Percentiles rank a stretch among this genome's conserved stretches.
Evolutionary conservation across 1,284 basidiomycete genomes (phyloP).

Genomic region (Cutaneotrichosporon mucoides): DNA sequence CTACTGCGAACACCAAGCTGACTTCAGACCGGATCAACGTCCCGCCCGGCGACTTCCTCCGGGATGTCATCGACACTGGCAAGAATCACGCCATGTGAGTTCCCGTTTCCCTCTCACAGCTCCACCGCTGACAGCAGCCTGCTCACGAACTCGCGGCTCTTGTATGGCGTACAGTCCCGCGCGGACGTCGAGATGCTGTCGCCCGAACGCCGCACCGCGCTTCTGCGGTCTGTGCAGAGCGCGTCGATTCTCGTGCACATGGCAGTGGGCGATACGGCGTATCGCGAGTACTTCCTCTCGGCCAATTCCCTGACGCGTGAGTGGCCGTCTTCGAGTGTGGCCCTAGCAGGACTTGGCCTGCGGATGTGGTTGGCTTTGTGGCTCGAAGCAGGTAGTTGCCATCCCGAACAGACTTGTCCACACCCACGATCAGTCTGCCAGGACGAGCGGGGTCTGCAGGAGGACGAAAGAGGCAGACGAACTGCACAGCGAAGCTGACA

Average conservation of each 20-base stretch:
- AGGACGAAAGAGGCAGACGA: too few relatives aligned
- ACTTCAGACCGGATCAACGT: slow-evolving; percentile 2
- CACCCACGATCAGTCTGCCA: too few relatives aligned
- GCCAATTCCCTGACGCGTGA: slow-evolving; percentile 2
- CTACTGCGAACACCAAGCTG: neutral
- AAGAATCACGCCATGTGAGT: slow-evolving; percentile 13
- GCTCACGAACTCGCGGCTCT: slow-evolving; percentile 25
- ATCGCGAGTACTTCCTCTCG: slow-evolving; percentile 7
- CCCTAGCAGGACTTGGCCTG: too few relatives aligned
- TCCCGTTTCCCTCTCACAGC: too few relatives aligned
- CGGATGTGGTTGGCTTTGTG: too few relatives aligned
- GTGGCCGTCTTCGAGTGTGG: neutral
- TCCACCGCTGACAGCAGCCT: slow-evolving; percentile 10
- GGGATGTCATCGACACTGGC: slow-evolving; percentile 3
- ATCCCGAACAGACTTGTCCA: too few relatives aligned
- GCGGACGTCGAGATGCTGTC: slow-evolving; percentile 24
- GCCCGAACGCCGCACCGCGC: slow-evolving; percentile 1
- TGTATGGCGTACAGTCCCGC: slow-evolving; percentile 24
- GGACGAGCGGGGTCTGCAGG: too few relatives aligned
- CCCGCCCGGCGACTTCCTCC: slow-evolving; percentile 3
- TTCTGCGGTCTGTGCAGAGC: neutral
- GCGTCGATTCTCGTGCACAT: slow-evolving; percentile 4
- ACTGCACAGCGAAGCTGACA: too few relatives aligned
- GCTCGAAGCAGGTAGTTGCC: too few relatives aligned
- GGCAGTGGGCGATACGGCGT: neutral